Base-by-base conservation (phyloP, 1,139 yeast species). In the Zygoascus sp. region DNA sequence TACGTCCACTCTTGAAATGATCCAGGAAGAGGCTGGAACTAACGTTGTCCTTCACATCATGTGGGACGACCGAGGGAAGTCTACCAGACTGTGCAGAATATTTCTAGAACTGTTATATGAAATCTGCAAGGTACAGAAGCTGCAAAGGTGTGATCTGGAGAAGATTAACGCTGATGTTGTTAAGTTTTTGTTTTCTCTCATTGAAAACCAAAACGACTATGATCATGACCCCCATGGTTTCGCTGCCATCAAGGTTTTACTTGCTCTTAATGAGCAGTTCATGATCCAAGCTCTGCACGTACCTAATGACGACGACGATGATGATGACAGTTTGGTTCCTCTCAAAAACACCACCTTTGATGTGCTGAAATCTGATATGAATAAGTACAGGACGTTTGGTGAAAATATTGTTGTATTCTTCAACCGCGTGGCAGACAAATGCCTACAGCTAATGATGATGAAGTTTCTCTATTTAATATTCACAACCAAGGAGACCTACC, bases 211-310 rank as follows among this genome's bases (percentile, higher is more conserved):
- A 52, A 69, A 75, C 58, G 77, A 77, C 39, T 78, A 78, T 45
- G 86, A 67, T 38, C 51, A 80, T 50, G 82, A 80, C 53, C 75
- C 82, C 41, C 74, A 77, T 50, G 85, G 87, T 45, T 80, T 80
- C 54, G 79, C 86, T 36, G 81, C 82, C 56, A 83, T 88, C 68
- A 83, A 83, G 58, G 69, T 86, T n/a, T 64, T 88, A 8, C 68
- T 89, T 40, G 79, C 87, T 2, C 69, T 89, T 17, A 88, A 88
- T 62, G 96, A 89, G 61, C 96, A 89, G 62, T 89, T 79, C 62
- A 77, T 89, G 77, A 83, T 87, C 45, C 79, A 67, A 11, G 73
- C 73, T 39, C 74, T 78, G 23, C 45, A 47, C 73, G 68, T 53
- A 59, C 66, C 30, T 5, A 23, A 27, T 16, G 53, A 22, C 7